These are phyloP conservation scores for Cladosporium sp. DNA, from an alignment of 2,329 filamentous ascomycete species.

Conservation along the genomic window DNA sequence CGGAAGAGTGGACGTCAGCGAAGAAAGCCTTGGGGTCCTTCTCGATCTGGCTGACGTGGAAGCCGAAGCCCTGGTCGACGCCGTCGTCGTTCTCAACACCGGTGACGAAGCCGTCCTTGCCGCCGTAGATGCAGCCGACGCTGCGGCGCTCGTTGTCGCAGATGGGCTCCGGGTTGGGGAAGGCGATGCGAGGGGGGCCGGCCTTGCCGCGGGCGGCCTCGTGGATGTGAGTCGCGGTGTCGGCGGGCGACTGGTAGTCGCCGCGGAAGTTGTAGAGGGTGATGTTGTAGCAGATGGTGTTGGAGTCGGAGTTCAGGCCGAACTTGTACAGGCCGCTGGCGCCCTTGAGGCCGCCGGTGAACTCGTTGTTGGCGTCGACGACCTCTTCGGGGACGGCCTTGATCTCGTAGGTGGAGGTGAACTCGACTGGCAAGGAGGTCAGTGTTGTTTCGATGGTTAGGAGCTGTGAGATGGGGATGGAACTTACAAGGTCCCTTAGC, in stretches of 20 bases:
- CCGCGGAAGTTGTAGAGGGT: constrained; percentile 47
- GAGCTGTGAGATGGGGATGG: background rate
- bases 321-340: constrained; percentile 49
- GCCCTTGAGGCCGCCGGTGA: constrained; percentile 29
- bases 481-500: too few species aligned
- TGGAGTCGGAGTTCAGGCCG: constrained; percentile 47
- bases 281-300: constrained; percentile 49
- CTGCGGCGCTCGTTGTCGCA: constrained; percentile 35
- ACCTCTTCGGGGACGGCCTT: constrained; percentile 49
- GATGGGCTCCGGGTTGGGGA: constrained; percentile 43
- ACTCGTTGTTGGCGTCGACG: constrained; percentile 37
- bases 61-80: constrained; percentile 44
- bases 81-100: constrained; percentile 35
- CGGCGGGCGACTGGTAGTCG: constrained; percentile 47
- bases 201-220: constrained; percentile 43
- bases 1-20: constrained; percentile 49
- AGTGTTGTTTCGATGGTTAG: background rate
- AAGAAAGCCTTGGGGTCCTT: constrained; percentile 49
- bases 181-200: constrained; percentile 50
- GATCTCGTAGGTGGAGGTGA: constrained; percentile 48
- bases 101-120: constrained; percentile 35
- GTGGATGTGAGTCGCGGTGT: constrained; percentile 55
- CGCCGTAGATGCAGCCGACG: constrained; percentile 42
- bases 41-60: constrained; percentile 50
- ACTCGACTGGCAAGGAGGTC: constrained; percentile 23